These are phyloP conservation scores for Arxiozyma heterogenica DNA, from an alignment of 1,139 yeast genomes.

Conservation along the genomic window DNA sequence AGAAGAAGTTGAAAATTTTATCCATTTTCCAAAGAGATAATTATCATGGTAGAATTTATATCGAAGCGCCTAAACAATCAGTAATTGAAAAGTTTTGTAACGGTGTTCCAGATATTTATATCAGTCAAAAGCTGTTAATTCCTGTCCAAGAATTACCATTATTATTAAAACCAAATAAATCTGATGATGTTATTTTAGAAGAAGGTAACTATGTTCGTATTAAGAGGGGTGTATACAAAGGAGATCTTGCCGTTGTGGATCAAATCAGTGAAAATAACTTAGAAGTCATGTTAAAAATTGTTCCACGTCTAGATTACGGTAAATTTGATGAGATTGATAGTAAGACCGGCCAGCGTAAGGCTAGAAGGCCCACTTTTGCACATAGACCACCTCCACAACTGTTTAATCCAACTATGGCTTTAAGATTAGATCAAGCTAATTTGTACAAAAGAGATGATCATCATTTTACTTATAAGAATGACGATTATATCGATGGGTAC, in stretches of 20 bases:
- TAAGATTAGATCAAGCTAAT: slow-evolving; percentile 50
- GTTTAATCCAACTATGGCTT: slow-evolving; percentile 71
- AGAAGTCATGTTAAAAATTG: slow-evolving; percentile 83
- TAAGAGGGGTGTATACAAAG: slow-evolving; percentile 84
- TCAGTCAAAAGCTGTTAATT: slow-evolving; percentile 73
- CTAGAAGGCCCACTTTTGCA: slow-evolving; percentile 41
- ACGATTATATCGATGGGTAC: slow-evolving; percentile 84
- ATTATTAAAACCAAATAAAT: slow-evolving; percentile 78
- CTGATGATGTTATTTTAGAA: slow-evolving; percentile 75
- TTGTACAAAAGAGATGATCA: slow-evolving; percentile 64
- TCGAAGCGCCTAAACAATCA: slow-evolving; percentile 89
- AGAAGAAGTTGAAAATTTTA: slow-evolving; percentile 56
- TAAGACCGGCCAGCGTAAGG: slow-evolving; percentile 40
- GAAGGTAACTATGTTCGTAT: slow-evolving; percentile 92
- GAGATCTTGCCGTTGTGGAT: slow-evolving; percentile 88
- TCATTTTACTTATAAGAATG: slow-evolving; percentile 68
- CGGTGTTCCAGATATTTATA: slow-evolving; percentile 75
- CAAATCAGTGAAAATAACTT: slow-evolving; percentile 90
- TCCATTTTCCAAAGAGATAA: slow-evolving; percentile 95
- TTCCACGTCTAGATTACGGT: slow-evolving; percentile 90
- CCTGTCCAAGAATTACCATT: slow-evolving; percentile 96
- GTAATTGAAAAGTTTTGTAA: slow-evolving; percentile 82
- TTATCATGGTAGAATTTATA: slow-evolving; percentile 81
- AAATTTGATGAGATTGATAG: slow-evolving; percentile 51
- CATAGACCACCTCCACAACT: slow-evolving; percentile 77